Percentiles rank a stretch among this genome's conserved stretches.
Evolutionary conservation across 2,329 filamentous ascomycete genomes (phyloP).

Genomic region (Colletotrichum higginsianum): DNA sequence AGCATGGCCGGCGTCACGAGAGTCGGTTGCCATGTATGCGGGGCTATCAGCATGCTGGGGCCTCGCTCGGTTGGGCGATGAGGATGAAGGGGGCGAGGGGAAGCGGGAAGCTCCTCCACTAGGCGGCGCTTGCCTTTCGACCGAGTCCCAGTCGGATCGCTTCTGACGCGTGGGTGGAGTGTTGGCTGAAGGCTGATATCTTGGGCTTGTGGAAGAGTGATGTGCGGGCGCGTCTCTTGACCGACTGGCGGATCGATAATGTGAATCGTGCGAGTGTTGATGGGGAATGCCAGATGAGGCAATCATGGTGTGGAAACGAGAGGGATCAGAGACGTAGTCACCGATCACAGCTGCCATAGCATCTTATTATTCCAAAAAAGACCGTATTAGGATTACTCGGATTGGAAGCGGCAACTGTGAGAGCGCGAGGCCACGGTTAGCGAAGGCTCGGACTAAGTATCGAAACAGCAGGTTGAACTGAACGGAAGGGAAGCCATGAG

Average conservation of each 20-base stretch:
- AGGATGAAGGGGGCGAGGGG: conserved; percentile 69
- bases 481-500: neutral
- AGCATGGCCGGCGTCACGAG: conserved; percentile 34
- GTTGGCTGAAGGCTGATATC: conserved; percentile 45
- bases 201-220: conserved; percentile 51
- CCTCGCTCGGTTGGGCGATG: conserved; percentile 59
- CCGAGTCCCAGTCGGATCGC: conserved; percentile 39
- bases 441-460: neutral
- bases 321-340: conserved; percentile 82
- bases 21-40: conserved; percentile 65
- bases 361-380: conserved; percentile 50
- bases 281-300: conserved; percentile 61
- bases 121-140: conserved; percentile 47
- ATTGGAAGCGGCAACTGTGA: conserved; percentile 34
- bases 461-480: neutral
- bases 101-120: conserved; percentile 63
- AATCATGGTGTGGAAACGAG: conserved; percentile 81
- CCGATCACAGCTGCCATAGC: conserved; percentile 76
- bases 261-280: conserved; percentile 63
- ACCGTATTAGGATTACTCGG: conserved; percentile 42
- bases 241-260: conserved; percentile 56
- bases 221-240: conserved; percentile 48
- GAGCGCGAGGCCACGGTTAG: neutral
- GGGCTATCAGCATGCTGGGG: conserved; percentile 58
- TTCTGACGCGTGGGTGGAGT: conserved; percentile 30